Conservation (phyloP, 257 asterid genomes). For the Cinchona pubescens region DNA sequence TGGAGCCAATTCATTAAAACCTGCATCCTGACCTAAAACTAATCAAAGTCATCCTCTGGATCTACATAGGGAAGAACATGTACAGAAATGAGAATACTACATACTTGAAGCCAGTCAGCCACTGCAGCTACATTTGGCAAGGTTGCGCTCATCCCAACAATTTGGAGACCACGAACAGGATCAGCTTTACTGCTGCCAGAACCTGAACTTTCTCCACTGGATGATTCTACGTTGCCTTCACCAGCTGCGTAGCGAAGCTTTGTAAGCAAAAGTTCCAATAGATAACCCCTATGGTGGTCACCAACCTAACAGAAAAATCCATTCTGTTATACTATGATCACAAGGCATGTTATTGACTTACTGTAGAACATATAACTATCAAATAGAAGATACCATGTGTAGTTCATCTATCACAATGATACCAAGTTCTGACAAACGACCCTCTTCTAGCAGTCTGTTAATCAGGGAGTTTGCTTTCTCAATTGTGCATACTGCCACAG, state of each 20-base stretch:
- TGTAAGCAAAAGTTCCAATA: slow-evolving; percentile 90
- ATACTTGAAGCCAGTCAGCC: slow-evolving; percentile 94
- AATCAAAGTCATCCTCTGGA: neutral
- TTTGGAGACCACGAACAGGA: slow-evolving; percentile 84
- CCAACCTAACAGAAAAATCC: slow-evolving; percentile 65
- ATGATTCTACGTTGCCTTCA: slow-evolving; percentile 78
- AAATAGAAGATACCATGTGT: slow-evolving; percentile 68
- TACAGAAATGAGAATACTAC: slow-evolving; percentile 26
- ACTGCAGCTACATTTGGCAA: slow-evolving; percentile 93
- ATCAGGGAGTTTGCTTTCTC: slow-evolving; percentile 96
- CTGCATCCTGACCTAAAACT: neutral
- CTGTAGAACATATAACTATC: neutral
- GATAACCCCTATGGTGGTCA: slow-evolving; percentile 93
- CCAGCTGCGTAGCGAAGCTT: slow-evolving; percentile 96
- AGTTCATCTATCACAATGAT: slow-evolving; percentile 97
- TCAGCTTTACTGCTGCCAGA: slow-evolving; percentile 71
- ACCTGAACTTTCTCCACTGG: slow-evolving; percentile 93
- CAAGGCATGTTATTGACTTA: neutral
- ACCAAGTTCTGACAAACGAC: slow-evolving; percentile 92
- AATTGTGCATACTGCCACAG: slow-evolving; percentile 93
- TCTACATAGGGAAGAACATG: slow-evolving; percentile 9
- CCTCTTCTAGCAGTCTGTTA: slow-evolving; percentile 85
- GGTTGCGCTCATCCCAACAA: slow-evolving; percentile 99
- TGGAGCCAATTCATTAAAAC: neutral
- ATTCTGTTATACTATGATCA: neutral